Evolutionary conservation across 176 grass and related monocot genomes (phyloP).

Genomic region (Musa beccarii): DNA sequence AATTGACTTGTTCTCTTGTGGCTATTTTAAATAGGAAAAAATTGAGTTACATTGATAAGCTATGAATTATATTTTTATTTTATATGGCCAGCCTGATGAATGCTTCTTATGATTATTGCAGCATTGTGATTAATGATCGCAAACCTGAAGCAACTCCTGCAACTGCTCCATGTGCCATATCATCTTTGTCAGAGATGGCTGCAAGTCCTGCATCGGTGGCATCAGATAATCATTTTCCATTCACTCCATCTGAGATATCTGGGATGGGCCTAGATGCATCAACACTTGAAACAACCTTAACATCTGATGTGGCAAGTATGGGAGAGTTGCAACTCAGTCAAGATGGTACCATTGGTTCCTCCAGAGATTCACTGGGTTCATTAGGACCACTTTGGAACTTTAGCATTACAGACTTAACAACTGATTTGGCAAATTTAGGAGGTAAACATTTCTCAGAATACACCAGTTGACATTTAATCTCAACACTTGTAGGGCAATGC

Average conservation of each 20-base stretch:
- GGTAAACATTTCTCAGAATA: constrained; percentile 30
- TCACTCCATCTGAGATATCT: constrained; percentile 73
- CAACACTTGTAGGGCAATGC: too few relatives aligned
- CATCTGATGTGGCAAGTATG: constrained; percentile 41
- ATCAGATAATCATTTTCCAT: constrained; percentile 83
- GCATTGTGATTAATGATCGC: constrained; percentile 58
- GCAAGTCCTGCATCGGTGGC: constrained; percentile 75
- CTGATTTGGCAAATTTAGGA: constrained; percentile 88
- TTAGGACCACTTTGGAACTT: constrained; percentile 95
- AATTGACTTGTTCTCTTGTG: neutral
- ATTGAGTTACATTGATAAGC: neutral
- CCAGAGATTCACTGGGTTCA: constrained; percentile 68
- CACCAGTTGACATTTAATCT: neutral
- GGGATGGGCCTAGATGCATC: constrained; percentile 83
- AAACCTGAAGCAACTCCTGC: constrained; percentile 37
- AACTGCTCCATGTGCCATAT: constrained; percentile 39
- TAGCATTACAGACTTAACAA: constrained; percentile 80
- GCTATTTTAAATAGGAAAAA: neutral
- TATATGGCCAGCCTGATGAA: neutral
- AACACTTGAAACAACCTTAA: constrained; percentile 56
- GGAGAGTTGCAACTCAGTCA: constrained; percentile 62
- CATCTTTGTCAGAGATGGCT: constrained; percentile 64
- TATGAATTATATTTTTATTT: neutral
- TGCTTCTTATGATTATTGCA: constrained; percentile 32
- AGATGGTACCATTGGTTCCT: constrained; percentile 55